Base-by-base conservation (phyloP, 768 basidiomycete genomes). In the Coprinopsis sp. region DNA sequence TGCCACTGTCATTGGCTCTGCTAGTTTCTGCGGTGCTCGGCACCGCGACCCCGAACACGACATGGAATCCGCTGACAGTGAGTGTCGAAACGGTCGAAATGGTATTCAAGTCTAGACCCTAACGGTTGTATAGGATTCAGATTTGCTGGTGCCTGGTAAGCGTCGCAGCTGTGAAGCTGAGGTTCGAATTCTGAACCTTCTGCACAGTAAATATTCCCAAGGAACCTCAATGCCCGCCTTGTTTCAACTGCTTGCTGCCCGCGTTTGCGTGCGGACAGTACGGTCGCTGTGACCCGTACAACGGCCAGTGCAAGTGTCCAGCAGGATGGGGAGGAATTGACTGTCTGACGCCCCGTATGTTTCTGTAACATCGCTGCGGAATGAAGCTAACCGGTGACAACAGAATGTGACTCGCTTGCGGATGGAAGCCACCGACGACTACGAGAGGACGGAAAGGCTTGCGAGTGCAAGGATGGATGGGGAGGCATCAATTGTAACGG, bases 281-380 rank as follows among this genome's bases (percentile, higher is more conserved):
- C 54, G 94, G 92, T 22, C 70, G 82, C 34, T 99, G 96, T 67
- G 85, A 94, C 59, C 75, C 80, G 39, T 97, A 87, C 59, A 83
- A 97, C 59, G 96, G 96, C 1, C 92, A 96, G 57, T 99, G 96
- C 68, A 84, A 91, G 59, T 99, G 96, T 58, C 92, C 93, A 1
- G 78, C 91, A 33, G 96, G 96, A n/a, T 99, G 94, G 82, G 91
- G 92, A 37, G 96, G 96, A 1, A 86, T 93, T 29, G 95, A 98
- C 59, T 99, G 96, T 67, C 67, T 96, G 44, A 79, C 79, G 6
- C 95, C 96, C 16, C 86, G 94, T 96, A 66, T 38, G 90, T 77
- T 4, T 23, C 1, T 27, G 13, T 30, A 33, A 13, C 29, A 7
- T 24, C 47, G 14, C 41, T 27, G 24, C 31, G 37, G 28, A 41